These are phyloP conservation scores for Saussurea involucrata DNA, from an alignment of 129 eudicot species.

Conservation along the genomic window DNA sequence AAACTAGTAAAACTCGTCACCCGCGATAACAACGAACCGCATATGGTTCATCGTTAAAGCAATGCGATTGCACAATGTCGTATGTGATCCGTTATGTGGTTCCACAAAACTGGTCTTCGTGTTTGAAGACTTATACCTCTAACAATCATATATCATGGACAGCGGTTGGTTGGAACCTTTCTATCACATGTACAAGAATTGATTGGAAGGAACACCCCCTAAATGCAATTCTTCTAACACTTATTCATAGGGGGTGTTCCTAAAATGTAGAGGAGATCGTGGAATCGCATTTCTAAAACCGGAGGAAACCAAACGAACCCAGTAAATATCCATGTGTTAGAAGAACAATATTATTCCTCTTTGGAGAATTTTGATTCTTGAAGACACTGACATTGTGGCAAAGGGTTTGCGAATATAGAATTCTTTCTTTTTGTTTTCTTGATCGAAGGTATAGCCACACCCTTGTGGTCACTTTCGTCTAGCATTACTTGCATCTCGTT, in stretches of 20 bases:
- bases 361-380: conserved; percentile 42
- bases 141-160: not conserved
- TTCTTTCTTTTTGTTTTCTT: conserved; percentile 56
- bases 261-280: not conserved
- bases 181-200: not conserved
- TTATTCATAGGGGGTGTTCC: too few species aligned
- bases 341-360: conserved; percentile 11
- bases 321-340: not conserved
- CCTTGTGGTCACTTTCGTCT: conserved; percentile 77
- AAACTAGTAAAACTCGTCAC: not conserved
- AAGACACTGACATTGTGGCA: conserved; percentile 83
- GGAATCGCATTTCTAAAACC: not conserved
- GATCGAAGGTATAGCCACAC: conserved; percentile 56
- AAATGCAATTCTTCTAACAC: too few species aligned
- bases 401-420: conserved; percentile 66
- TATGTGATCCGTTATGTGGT: not conserved
- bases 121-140: conserved; percentile 8
- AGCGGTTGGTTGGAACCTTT: not conserved
- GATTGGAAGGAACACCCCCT: not conserved
- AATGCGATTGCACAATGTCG: not conserved
- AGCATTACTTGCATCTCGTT: conserved; percentile 67
- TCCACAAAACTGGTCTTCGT: not conserved
- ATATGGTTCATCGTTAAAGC: not conserved
- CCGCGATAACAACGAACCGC: not conserved
- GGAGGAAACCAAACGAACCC: not conserved